Conservation (phyloP, 805 yeast species). For the Zygosaccharomyces gambellarensis region DNA sequence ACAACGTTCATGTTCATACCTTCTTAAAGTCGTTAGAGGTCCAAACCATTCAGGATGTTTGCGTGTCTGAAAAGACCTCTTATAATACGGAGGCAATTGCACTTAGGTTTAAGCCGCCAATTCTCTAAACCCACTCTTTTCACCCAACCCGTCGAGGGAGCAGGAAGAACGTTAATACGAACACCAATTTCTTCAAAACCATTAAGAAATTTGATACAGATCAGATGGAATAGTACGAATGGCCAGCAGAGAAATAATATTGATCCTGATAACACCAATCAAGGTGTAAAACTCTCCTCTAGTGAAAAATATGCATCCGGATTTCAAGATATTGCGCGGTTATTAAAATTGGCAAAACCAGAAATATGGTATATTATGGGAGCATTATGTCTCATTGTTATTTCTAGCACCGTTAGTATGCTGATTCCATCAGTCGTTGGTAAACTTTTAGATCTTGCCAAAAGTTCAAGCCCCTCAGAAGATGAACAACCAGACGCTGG, state of each 20-base stretch:
- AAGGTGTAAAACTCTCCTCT: slow-evolving; percentile 23
- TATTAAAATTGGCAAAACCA: slow-evolving; percentile 52
- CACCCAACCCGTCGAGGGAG: background rate
- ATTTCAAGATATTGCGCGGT: slow-evolving; percentile 36
- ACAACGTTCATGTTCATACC: background rate
- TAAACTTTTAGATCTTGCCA: slow-evolving; percentile 71
- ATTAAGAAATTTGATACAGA: background rate
- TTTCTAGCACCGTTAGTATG: slow-evolving; percentile 78
- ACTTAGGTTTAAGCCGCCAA: background rate
- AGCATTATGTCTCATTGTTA: slow-evolving; percentile 60
- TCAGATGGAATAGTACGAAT: slow-evolving; percentile 1
- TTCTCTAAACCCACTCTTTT: background rate
- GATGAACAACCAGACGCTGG: slow-evolving; percentile 21
- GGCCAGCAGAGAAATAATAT: background rate
- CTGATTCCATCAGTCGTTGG: slow-evolving; percentile 80
- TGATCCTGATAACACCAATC: background rate
- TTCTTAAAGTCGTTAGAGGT: background rate
- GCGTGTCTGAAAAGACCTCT: background rate
- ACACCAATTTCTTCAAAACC: background rate
- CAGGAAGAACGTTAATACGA: background rate
- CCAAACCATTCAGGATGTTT: slow-evolving; percentile 1
- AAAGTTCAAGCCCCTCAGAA: slow-evolving; percentile 22
- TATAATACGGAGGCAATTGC: background rate
- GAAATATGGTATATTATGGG: slow-evolving; percentile 50
- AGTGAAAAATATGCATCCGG: slow-evolving; percentile 37